Evolutionary conservation across 2,329 filamentous ascomycete species (phyloP).

Genomic region (Beauveria scarabaeidicola): DNA sequence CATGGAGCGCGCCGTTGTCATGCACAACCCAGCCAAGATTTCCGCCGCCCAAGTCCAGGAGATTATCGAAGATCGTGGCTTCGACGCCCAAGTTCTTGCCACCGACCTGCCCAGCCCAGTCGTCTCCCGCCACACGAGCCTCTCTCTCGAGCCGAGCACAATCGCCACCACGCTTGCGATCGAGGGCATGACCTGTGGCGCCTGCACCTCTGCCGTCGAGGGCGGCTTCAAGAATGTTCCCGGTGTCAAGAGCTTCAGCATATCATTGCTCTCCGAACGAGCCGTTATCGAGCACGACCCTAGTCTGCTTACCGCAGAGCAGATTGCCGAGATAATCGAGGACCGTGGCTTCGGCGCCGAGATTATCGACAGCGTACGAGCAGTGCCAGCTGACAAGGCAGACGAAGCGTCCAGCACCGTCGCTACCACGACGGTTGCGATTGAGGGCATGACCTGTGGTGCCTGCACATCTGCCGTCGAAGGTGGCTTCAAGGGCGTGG

Average conservation of each 20-base stretch:
- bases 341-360: slow-evolving; percentile 74
- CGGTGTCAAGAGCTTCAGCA: slow-evolving; percentile 68
- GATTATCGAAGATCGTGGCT: slow-evolving; percentile 84
- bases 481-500: slow-evolving; percentile 65
- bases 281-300: slow-evolving; percentile 78
- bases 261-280: slow-evolving; percentile 75
- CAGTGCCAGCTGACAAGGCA: slow-evolving; percentile 18
- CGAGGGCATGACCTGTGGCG: slow-evolving; percentile 85
- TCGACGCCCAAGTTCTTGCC: slow-evolving; percentile 82
- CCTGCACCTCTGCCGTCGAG: slow-evolving; percentile 80
- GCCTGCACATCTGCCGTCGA: slow-evolving; percentile 92
- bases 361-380: slow-evolving; percentile 55
- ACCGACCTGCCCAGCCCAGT: slow-evolving; percentile 60
- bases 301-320: slow-evolving; percentile 38
- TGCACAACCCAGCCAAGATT: slow-evolving; percentile 72
- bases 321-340: slow-evolving; percentile 53
- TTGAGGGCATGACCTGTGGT: slow-evolving; percentile 96
- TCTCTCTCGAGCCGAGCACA: slow-evolving; percentile 29
- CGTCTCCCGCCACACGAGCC: slow-evolving; percentile 28
- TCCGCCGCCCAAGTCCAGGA: slow-evolving; percentile 69
- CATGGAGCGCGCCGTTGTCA: slow-evolving; percentile 90
- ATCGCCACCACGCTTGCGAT: slow-evolving; percentile 70
- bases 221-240: slow-evolving; percentile 66
- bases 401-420: slow-evolving; percentile 29
- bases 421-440: slow-evolving; percentile 73